phyloP scores from a whole-genome alignment of 116 monocot genomes.

The Phalaenopsis hybrid region DNA sequence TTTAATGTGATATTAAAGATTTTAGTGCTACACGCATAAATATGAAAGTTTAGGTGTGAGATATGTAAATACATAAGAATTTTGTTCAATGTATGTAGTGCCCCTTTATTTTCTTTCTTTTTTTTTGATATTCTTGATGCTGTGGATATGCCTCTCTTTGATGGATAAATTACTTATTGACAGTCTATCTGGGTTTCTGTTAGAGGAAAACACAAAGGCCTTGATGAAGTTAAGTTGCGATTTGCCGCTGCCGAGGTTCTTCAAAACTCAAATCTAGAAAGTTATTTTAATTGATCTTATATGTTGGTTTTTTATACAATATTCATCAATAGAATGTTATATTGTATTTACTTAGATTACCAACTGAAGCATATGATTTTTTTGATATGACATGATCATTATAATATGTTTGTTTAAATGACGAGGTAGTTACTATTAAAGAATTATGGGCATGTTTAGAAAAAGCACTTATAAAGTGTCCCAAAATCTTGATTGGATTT shows the following conservation, averaged over 20 bases:
- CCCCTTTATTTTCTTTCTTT: not conserved
- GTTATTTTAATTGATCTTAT: not conserved
- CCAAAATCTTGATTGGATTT: not conserved
- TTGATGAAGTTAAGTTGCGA: slow-evolving; percentile 81
- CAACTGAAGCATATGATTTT: not conserved
- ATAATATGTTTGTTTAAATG: not conserved
- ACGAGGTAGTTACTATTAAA: not conserved
- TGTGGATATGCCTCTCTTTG: slow-evolving; percentile 1
- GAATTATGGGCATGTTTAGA: not conserved
- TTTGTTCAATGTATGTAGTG: too few relatives aligned
- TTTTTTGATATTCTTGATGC: not conserved
- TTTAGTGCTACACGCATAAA: too few relatives aligned
- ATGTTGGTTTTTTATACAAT: not conserved
- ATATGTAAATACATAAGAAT: too few relatives aligned
- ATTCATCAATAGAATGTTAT: not conserved
- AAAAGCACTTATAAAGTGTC: not conserved
- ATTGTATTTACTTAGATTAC: not conserved
- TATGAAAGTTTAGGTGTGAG: too few relatives aligned
- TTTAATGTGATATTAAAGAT: too few relatives aligned
- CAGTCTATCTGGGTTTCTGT: slow-evolving; percentile 88
- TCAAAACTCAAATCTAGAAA: slow-evolving; percentile 1
- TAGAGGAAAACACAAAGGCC: slow-evolving; percentile 75
- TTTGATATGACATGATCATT: not conserved
- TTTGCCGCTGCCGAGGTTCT: slow-evolving; percentile 91
- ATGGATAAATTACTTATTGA: slow-evolving; percentile 10